phyloP scores from a whole-genome alignment of 805 yeast species.

The Wickerhamomyces subpelliculosus region DNA sequence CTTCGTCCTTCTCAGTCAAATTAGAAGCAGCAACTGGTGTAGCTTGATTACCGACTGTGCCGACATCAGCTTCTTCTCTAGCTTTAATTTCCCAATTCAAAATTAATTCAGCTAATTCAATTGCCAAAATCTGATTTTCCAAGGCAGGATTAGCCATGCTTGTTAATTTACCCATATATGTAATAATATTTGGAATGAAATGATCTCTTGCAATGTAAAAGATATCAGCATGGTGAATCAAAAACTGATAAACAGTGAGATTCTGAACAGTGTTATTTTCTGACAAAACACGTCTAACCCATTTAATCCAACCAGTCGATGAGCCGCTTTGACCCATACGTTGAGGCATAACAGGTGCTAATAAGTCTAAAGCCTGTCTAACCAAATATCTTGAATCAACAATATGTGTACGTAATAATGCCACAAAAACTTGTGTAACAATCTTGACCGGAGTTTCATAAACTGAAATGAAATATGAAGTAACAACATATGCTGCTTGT shows the following conservation, averaged over 20 bases:
- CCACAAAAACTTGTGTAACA: constrained; percentile 88
- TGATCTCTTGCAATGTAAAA: constrained; percentile 85
- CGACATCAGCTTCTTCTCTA: constrained; percentile 13
- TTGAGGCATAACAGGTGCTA: constrained; percentile 80
- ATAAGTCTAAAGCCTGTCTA: constrained; percentile 75
- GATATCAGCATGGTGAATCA: constrained; percentile 77
- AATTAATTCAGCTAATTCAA: constrained; percentile 82
- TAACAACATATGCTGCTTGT: constrained; percentile 87
- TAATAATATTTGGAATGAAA: constrained; percentile 79
- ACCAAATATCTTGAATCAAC: constrained; percentile 79
- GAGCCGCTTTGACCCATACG: constrained; percentile 50
- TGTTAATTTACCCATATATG: constrained; percentile 88
- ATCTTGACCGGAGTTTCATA: constrained; percentile 86
- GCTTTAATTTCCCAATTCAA: constrained; percentile 76
- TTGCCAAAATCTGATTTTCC: constrained; percentile 80
- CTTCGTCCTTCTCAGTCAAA: constrained; percentile 20
- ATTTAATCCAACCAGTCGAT: constrained; percentile 70
- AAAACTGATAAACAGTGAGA: constrained; percentile 78
- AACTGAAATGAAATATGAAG: constrained; percentile 76
- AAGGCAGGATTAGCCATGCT: constrained; percentile 67
- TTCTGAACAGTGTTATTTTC: constrained; percentile 89
- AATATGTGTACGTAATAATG: constrained; percentile 77
- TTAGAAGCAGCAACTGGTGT: constrained; percentile 29
- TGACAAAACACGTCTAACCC: constrained; percentile 88
- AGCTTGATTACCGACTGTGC: constrained; percentile 1